These are phyloP conservation scores for Globisporangium solare DNA, from an alignment of 352 stramenopile genomes.

Conservation along the genomic window DNA sequence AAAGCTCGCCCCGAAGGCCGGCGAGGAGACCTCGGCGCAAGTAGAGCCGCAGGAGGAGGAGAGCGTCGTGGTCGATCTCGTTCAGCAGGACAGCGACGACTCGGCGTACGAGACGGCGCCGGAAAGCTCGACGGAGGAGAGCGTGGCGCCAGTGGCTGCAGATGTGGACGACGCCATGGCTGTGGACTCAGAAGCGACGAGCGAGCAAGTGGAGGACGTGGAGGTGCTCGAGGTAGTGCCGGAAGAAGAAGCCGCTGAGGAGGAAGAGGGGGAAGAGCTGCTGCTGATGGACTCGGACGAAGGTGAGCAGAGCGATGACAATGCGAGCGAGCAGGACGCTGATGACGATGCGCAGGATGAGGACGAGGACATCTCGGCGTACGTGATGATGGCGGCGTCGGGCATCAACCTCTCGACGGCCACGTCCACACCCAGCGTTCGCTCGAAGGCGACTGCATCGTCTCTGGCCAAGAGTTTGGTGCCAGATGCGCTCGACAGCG, in stretches of 20 bases:
- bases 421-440: background rate
- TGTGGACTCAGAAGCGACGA: background rate
- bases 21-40: too few relatives aligned
- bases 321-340: conserved; percentile 8
- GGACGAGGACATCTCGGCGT: conserved; percentile 45
- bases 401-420: conserved; percentile 34
- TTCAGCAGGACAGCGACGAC: too few relatives aligned
- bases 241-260: conserved; percentile 6
- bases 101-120: too few relatives aligned
- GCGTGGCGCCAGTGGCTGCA: too few relatives aligned
- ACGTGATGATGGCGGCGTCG: conserved; percentile 50
- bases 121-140: too few relatives aligned
- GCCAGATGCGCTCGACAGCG: conserved; percentile 63
- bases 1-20: too few relatives aligned
- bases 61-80: too few relatives aligned
- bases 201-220: conserved; percentile 1
- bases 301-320: conserved; percentile 16
- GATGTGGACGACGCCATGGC: too few relatives aligned
- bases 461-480: conserved; percentile 24
- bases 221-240: background rate
- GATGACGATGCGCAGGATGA: conserved; percentile 27
- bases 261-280: conserved; percentile 40
- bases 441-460: conserved; percentile 12
- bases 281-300: conserved; percentile 46
- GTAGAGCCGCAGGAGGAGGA: too few relatives aligned